Base-by-base conservation (phyloP, 768 basidiomycete genomes). In the Auriscalpium vulgare region DNA sequence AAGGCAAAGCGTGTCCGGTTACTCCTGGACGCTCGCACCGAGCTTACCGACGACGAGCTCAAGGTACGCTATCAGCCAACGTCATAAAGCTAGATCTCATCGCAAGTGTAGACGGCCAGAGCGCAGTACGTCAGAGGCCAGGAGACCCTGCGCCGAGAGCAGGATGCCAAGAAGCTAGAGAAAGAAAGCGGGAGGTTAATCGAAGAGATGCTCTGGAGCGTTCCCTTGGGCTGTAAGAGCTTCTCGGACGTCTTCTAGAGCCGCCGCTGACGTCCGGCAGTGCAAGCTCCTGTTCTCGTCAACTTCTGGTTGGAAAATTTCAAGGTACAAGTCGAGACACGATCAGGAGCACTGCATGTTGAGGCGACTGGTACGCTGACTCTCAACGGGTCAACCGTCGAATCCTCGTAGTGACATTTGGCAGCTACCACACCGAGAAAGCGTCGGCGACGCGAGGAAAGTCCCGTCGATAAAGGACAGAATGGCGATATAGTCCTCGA, bases 11-110 rank as follows among this genome's bases (percentile, higher is more conserved):
- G 73, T 2, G 62, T 78, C 10, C 76, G 83, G 47, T 66, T 84
- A 44, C 70, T 88, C 4, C 67, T 92, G 8, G 91, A 93, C 67
- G 70, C 77, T 5, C 77, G 88, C 57, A 93, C 83, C 6, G 91
- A 93, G 65, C 71, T 93, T 38, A 88, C 89, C 5, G 88, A 91
- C 56, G 85, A 88, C 4, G 88, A 93, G 69, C 73, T 93, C 46
- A 87, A 85, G 74, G 91, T 82, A 55, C 58, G 66, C 43, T 45
- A 29, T 29, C 2, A 29, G 29, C 29, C 29, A 29, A 29, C 4
- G 29, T 29, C 37, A 50, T 50, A 16, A 2, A 46, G 38, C 54
- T 51, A 59, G 13, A 51, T 55, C 16, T 37, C 38, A 46, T 17
- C 37, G 1, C 49, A 43, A 51, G 88, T 85, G 69, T 74, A 56